Evolutionary conservation across 306 rosid genomes (phyloP).

Genomic region (Ochetophila trinervis): DNA sequence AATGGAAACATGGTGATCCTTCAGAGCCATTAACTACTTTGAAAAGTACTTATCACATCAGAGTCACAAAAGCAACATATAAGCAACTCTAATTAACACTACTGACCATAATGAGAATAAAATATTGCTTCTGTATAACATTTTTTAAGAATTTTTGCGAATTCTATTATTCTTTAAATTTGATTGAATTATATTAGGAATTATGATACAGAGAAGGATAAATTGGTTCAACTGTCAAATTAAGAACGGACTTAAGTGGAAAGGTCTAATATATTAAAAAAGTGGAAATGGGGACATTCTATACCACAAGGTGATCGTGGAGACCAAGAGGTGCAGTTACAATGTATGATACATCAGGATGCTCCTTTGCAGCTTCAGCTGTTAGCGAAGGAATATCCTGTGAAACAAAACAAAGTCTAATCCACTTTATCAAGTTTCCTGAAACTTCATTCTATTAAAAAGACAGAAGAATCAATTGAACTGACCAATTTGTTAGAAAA

Average conservation of each 20-base stretch:
- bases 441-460: too few species aligned
- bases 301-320: slow-evolving; percentile 80
- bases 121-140: background rate
- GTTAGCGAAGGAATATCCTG: slow-evolving; percentile 93
- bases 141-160: background rate
- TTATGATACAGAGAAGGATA: background rate
- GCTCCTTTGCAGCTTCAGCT: slow-evolving; percentile 80
- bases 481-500: too few species aligned
- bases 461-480: too few species aligned
- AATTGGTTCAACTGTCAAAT: slow-evolving; percentile 1
- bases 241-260: slow-evolving; percentile 3
- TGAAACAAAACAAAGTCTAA: slow-evolving; percentile 14
- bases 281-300: slow-evolving; percentile 14
- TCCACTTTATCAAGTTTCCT: background rate
- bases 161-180: background rate
- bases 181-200: background rate
- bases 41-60: too few species aligned
- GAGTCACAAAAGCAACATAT: background rate
- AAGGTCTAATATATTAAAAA: background rate
- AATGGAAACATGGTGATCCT: slow-evolving; percentile 12
- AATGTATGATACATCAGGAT: slow-evolving; percentile 64
- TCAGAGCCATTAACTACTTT: too few species aligned
- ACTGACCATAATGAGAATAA: background rate
- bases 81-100: background rate
- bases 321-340: slow-evolving; percentile 90